Percentiles rank a stretch among this genome's conserved stretches.
Evolutionary conservation across 2,329 filamentous ascomycete genomes (phyloP).

Genomic region (Zymoseptoria pseudotritici): DNA sequence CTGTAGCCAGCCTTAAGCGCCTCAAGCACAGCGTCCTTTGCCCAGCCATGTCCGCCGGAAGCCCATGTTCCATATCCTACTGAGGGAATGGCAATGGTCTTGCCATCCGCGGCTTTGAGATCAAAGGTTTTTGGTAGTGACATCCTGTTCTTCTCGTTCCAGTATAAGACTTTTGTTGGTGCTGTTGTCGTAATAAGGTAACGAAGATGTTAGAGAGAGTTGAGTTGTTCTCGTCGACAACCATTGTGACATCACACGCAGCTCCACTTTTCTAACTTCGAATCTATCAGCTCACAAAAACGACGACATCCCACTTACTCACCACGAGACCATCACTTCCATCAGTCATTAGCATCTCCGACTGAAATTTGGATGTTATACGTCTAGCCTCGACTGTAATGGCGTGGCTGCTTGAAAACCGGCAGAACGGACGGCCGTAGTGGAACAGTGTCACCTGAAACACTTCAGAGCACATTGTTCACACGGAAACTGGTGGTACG

Average conservation of each 20-base stretch:
- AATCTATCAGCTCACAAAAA: not conserved
- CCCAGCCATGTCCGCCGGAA: slow-evolving; percentile 14
- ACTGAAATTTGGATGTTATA: not conserved
- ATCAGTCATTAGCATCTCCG: not conserved
- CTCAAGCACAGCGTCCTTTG: slow-evolving; percentile 17
- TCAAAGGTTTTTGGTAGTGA: slow-evolving; percentile 19
- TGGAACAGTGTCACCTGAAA: not conserved
- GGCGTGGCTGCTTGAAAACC: not conserved
- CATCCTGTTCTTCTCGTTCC: slow-evolving; percentile 6
- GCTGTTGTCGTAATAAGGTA: not conserved
- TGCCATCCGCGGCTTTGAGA: slow-evolving; percentile 16
- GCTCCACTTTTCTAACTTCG: not conserved
- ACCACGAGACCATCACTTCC: no score
- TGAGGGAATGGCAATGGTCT: slow-evolving; percentile 19
- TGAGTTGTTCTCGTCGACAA: not conserved
- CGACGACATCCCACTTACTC: not conserved
- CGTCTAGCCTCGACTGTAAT: not conserved
- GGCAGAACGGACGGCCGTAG: not conserved
- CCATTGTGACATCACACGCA: not conserved
- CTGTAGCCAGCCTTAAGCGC: slow-evolving; percentile 23
- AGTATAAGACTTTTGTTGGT: not conserved
- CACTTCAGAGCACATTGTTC: not conserved
- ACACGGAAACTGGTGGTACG: not conserved
- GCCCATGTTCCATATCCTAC: slow-evolving; percentile 24
- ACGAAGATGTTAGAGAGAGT: not conserved